Evolutionary conservation across 1,139 yeast species (phyloP), one percentile per base, ranked within the genome.

Genomic region (Blastobotrys apis): DNA sequence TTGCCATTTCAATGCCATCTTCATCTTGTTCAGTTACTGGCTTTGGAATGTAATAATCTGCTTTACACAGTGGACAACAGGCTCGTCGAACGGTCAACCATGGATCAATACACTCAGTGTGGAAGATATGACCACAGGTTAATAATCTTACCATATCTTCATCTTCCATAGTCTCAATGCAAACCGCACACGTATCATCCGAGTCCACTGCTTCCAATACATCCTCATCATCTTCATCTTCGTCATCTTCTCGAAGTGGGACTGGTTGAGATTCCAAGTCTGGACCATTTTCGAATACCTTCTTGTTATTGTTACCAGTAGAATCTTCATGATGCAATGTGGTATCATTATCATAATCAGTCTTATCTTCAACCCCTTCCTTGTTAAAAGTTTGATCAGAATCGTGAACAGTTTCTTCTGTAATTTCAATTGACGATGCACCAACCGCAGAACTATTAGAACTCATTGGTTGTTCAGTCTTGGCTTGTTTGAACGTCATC

Each of bases 101-200:
- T 1, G 92, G 92, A 55, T 84, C 94, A 41, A 86, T 71, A 64
- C 95, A 86, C 21, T 74, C 80, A 9, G 81, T 72, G 59, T 86
- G 95, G 72, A 81, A 86, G 2, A 83, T 87, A 63, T 86, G 95
- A 2, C 92, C 92, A 65, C 95, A 86, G 9, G 84, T 68, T 39
- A 85, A 69, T 0, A 87, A 86, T 44, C 94, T 74, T 0, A 85
- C 88, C 1, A 64, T 59, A 41, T 83, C 90, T 9, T 74, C 79
- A 44, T 75, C 75, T 50, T 77, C 83, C 55, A 82, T 73, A 9
- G 67, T 59, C 43, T 84, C 94, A 43, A 84, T 72, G 64, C 95
- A 85, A 53, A 85, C 82, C 16, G 92, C 90, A 69, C 95, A 85
- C 3, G 77, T 65, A n/a, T 87, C 92, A 37, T 56, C 58, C 45